These are phyloP conservation scores for Sabuloglossum arenarium DNA, from an alignment of 495 filamentous ascomycete genomes.

Conservation along the genomic window DNA sequence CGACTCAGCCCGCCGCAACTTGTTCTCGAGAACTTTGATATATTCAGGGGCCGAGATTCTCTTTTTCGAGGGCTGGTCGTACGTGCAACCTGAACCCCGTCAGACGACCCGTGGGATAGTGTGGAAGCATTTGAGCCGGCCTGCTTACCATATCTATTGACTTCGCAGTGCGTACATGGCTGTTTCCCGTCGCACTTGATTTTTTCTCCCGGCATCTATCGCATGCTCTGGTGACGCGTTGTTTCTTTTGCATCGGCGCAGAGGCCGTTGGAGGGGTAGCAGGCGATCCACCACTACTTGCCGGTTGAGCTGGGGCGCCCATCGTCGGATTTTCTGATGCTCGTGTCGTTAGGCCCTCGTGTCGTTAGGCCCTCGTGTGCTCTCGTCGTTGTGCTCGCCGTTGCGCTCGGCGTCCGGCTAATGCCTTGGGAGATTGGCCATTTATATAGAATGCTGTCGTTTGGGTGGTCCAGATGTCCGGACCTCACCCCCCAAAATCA, in stretches of 20 bases:
- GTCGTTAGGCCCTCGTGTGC: too few relatives aligned
- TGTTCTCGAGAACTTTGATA: slow-evolving; percentile 73
- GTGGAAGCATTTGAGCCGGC: slow-evolving; percentile 3
- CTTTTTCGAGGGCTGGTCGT: slow-evolving; percentile 92
- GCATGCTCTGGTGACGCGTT: slow-evolving; percentile 77
- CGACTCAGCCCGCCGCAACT: slow-evolving; percentile 64
- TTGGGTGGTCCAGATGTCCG: too few relatives aligned
- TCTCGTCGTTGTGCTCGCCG: too few relatives aligned
- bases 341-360: too few relatives aligned
- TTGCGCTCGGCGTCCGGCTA: too few relatives aligned
- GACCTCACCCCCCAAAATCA: too few relatives aligned
- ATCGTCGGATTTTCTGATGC: too few relatives aligned
- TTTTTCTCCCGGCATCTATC: slow-evolving; percentile 95
- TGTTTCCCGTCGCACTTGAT: slow-evolving; percentile 98
- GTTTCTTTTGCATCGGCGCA: slow-evolving; percentile 58
- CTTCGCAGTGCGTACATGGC: slow-evolving; percentile 92
- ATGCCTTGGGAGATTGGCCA: too few relatives aligned
- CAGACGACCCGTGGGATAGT: not conserved
- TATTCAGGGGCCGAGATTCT: slow-evolving; percentile 91
- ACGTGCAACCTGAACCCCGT: slow-evolving; percentile 60
- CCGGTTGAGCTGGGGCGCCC: not conserved
- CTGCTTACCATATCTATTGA: slow-evolving; percentile 82
- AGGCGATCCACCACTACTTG: not conserved
- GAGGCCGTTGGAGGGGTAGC: not conserved
- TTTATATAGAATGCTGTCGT: too few relatives aligned